phyloP scores from a whole-genome alignment of 305 asterid genomes.

The Rubia tinctorum region DNA sequence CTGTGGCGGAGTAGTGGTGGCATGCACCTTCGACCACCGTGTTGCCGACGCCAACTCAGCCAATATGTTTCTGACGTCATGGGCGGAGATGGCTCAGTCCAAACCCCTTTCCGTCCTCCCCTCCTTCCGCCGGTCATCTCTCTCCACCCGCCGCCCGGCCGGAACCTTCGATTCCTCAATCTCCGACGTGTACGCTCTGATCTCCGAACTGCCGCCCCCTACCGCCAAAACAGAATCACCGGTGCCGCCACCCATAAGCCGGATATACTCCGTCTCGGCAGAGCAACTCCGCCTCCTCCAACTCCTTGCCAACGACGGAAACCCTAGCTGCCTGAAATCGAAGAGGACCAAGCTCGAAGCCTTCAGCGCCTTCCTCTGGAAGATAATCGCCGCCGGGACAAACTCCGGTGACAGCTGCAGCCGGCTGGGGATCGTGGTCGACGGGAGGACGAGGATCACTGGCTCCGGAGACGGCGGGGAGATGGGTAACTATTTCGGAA shows the following conservation, averaged over 20 bases:
- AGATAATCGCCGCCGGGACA: slow-evolving; percentile 28
- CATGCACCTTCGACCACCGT: slow-evolving; percentile 45
- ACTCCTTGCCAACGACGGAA: slow-evolving; percentile 30
- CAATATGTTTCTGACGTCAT: slow-evolving; percentile 61
- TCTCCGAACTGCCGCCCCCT: slow-evolving; percentile 26
- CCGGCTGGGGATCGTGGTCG: slow-evolving; percentile 52
- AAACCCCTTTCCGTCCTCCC: slow-evolving; percentile 38
- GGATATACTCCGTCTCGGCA: slow-evolving; percentile 52
- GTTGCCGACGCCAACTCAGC: slow-evolving; percentile 72
- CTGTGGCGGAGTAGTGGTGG: slow-evolving; percentile 34
- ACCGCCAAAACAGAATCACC: background rate
- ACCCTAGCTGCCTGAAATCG: background rate
- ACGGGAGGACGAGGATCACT: slow-evolving; percentile 46
- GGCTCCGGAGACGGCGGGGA: slow-evolving; percentile 25
- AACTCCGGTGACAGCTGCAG: slow-evolving; percentile 11
- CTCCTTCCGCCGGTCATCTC: slow-evolving; percentile 51
- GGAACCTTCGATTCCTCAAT: slow-evolving; percentile 31
- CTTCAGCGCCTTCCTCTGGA: slow-evolving; percentile 61
- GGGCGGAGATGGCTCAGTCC: slow-evolving; percentile 53
- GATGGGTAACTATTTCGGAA: slow-evolving; percentile 44
- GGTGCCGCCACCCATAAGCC: slow-evolving; percentile 25
- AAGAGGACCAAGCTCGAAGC: slow-evolving; percentile 50
- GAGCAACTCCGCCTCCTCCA: slow-evolving; percentile 37
- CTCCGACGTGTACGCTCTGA: slow-evolving; percentile 33
- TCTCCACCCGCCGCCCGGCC: slow-evolving; percentile 42